Base-by-base conservation (phyloP, 257 asterid species). In the Linderniella brevidens region DNA sequence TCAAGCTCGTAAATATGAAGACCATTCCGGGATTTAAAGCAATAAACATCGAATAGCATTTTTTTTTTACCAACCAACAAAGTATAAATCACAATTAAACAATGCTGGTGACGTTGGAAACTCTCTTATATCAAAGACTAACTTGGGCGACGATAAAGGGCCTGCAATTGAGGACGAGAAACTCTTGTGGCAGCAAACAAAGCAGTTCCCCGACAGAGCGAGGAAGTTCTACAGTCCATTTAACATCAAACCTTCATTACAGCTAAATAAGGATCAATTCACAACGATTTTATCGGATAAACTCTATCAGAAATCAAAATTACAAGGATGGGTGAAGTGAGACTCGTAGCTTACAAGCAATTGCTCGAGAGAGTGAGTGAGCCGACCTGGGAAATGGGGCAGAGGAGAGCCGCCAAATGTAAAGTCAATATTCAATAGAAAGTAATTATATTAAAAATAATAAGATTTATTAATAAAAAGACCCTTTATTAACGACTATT, bases 221-320 rank as follows among this genome's bases (percentile, higher is more conserved):
- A 77, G 17, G 79, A 52, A 52, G 67, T 49, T 61, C 80, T 73
- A 70, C 93, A 72, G 66, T 83, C 92, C 92, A 83, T 83, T 60
- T 62, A 69, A 55, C 53, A 55, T 46, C 53, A 20, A 48, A 39
- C 68, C 76, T 67, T 64, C 55, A 52, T 64, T 64, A 5, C 53
- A 57, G 52, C 36, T 59, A 50, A 56, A 39, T 16, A 25, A 2
- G 4, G 17, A 46, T 60, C 49, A 59, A 45, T 57, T 52, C 25
- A 25, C 32, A 25, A 25, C 32, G 32, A 11, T 11, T 42, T 37
- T 60, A 35, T 25, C 29, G 12, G 16, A 18, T 3, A 9, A 48
- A 56, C 15, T 3, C 8, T 7, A 37, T 13, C 7, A 10, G 9
- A 17, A 5, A 4, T 2, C 37, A 19, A 38, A 18, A 10, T n/a